Conservation (phyloP, 345 rosid genomes). For the rapeseed (Brassica napus) region DNA sequence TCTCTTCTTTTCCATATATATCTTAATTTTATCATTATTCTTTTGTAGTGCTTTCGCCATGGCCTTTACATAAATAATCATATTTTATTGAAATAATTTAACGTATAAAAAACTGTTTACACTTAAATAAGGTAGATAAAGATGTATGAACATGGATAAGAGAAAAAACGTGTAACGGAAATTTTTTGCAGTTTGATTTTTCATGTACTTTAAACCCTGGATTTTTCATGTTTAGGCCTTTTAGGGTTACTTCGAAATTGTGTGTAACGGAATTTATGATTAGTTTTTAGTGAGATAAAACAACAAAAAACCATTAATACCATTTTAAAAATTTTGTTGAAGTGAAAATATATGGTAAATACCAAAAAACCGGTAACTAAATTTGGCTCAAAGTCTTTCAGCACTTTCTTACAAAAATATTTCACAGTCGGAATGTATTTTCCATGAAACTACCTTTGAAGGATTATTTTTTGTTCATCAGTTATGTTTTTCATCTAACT, state of each 20-base stretch:
- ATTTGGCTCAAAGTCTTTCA: neutral
- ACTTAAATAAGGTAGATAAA: neutral
- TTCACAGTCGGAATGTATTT: neutral
- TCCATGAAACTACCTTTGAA: neutral
- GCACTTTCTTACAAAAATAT: neutral
- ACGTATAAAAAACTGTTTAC: neutral
- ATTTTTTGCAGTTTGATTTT: neutral
- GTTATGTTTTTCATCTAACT: neutral
- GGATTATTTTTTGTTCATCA: neutral
- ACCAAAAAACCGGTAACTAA: neutral
- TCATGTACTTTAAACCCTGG: conserved; percentile 10
- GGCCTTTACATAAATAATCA: neutral
- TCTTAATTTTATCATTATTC: neutral
- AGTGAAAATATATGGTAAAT: neutral
- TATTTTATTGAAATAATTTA: neutral
- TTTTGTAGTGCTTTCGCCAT: neutral
- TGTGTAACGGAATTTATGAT: conserved; percentile 28
- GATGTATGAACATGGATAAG: conserved; percentile 11
- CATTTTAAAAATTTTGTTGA: neutral
- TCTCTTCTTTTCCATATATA: neutral
- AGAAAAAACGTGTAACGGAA: conserved; percentile 17
- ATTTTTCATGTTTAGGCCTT: conserved; percentile 28
- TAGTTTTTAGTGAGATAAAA: neutral
- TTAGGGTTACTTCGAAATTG: conserved; percentile 6
- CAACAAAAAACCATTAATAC: neutral